Conservation (phyloP, 2,329 filamentous ascomycete species). For the Hymenoscyphus fraxineus region DNA sequence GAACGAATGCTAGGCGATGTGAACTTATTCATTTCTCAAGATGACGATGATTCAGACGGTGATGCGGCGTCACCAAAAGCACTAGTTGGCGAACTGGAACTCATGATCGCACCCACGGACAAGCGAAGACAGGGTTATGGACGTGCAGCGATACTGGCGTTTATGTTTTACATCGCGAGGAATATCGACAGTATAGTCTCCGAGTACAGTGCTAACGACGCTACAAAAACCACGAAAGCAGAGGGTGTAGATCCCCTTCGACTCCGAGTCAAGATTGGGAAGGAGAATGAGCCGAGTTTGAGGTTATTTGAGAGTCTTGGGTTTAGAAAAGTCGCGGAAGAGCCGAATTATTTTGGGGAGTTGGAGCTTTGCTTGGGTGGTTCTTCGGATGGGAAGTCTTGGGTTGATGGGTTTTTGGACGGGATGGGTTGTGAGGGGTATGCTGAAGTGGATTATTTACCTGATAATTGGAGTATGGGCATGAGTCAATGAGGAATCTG, state of each 20-base stretch:
- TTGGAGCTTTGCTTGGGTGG: conserved; percentile 46
- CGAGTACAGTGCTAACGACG: neutral
- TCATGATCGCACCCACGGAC: conserved; percentile 70
- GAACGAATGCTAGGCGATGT: conserved; percentile 67
- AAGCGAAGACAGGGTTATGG: conserved; percentile 64
- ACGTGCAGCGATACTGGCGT: conserved; percentile 58
- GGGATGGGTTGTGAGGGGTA: neutral
- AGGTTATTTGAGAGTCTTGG: conserved; percentile 5
- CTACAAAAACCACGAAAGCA: neutral
- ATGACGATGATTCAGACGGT: conserved; percentile 42
- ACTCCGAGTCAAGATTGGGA: conserved; percentile 3
- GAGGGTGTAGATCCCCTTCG: neutral
- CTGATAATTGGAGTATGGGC: neutral
- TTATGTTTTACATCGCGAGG: conserved; percentile 64
- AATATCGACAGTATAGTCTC: conserved; percentile 51
- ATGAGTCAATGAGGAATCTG: neutral
- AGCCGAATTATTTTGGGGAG: conserved; percentile 64
- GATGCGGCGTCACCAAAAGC: conserved; percentile 8
- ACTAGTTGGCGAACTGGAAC: conserved; percentile 69
- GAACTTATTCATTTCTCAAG: conserved; percentile 71
- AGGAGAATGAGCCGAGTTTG: neutral
- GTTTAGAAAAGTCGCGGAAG: conserved; percentile 39
- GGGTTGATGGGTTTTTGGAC: neutral
- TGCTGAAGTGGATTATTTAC: neutral
- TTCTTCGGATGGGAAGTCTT: neutral